Base-by-base conservation (phyloP, 202 grass and related monocot species). In the Zoysia matrella region DNA sequence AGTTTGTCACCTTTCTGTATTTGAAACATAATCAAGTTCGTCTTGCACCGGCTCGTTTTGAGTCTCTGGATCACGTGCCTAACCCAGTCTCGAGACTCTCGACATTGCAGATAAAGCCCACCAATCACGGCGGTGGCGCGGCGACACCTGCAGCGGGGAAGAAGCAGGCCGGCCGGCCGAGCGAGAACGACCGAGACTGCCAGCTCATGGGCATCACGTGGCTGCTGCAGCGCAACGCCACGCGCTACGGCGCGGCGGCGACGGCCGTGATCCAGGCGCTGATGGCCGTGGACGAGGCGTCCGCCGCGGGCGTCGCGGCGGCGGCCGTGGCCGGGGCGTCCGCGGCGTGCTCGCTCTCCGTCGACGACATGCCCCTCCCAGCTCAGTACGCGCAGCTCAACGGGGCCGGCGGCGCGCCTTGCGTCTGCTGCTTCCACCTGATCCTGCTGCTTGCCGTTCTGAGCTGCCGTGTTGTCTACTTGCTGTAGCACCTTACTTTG, bases 121-220 rank as follows among this genome's bases (percentile, higher is more conserved):
- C 69, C 40, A 76, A 63, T 4, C 42, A 57, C 13, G 65, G 86
- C 42, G 81, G 79, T 0, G 47, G 7, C 42, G 81, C 65, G 41
- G 64, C 40, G 16, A 71, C 76, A 36, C 8, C 64, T 0, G 54
- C 9, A 16, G 57, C 6, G 72, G 60, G 53, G 65, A 40, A 65
- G 65, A 41, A 86, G 84, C 58, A 83, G 60, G 49, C 43, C 36
- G 11, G 48, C 8, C 65, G 43, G 60, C n/a, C 69, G 77, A 43
- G 41, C 69, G 84, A 86, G 58, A 15, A 16, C 73, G 84, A 86
- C 64, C 87, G 82, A 51, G 95, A 98, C 78, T 98, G 95, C 82
- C 82, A 93, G 75, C 70, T 98, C 7, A 91, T 91, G 92, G 95
- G 92, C 22, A 44, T 98, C 84, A 98, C 86, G 58, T 98, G 95